Conservation (phyloP, 1,139 yeast genomes). For the Pichia sp. region DNA sequence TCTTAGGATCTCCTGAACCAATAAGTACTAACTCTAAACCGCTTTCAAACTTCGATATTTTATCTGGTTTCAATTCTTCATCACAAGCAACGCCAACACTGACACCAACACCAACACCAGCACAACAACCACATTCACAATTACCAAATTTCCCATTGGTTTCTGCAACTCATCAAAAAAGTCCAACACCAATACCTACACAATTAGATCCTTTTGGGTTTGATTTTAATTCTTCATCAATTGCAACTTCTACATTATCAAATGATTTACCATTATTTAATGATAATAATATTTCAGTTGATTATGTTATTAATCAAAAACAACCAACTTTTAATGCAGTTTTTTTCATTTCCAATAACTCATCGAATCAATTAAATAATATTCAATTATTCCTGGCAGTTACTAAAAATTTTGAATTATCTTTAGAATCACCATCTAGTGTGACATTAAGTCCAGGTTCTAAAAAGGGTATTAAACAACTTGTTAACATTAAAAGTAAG, state of each 20-base stretch:
- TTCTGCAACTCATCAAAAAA: neutral
- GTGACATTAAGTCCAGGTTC: constrained; percentile 46
- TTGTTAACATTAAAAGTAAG: constrained; percentile 52
- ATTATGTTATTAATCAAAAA: constrained; percentile 37
- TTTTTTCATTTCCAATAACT: constrained; percentile 43
- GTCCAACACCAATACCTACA: constrained; percentile 3
- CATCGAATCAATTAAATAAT: constrained; percentile 42
- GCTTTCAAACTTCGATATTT: constrained; percentile 15
- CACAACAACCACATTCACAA: neutral
- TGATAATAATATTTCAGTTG: constrained; percentile 48
- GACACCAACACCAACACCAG: constrained; percentile 3
- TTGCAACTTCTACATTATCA: constrained; percentile 28
- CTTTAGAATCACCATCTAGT: constrained; percentile 65
- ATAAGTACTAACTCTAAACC: constrained; percentile 5
- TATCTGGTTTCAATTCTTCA: constrained; percentile 14
- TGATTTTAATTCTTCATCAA: constrained; percentile 33
- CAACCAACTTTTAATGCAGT: constrained; percentile 34
- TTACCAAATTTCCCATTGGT: constrained; percentile 5
- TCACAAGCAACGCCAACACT: too few relatives aligned
- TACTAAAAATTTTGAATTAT: constrained; percentile 63
- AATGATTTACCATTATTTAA: constrained; percentile 33
- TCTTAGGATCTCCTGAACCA: constrained; percentile 32
- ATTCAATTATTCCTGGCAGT: constrained; percentile 76
- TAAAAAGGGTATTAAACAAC: constrained; percentile 54
- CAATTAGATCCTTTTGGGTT: constrained; percentile 48